Evolutionary conservation across 169 alveolate species (phyloP).

Genomic region (Plasmodium yoelii): DNA sequence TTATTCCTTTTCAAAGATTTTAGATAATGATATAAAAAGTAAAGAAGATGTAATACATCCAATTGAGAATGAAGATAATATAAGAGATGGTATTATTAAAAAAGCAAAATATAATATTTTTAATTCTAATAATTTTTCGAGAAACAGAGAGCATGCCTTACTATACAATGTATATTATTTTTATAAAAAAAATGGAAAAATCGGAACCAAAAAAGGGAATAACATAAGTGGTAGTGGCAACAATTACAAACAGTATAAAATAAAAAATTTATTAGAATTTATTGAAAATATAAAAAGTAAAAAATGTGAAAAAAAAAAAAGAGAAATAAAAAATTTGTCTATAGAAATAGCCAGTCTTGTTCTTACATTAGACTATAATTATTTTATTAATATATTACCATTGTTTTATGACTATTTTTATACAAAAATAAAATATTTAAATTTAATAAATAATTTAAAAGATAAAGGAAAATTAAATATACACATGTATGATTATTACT

Average conservation of each 20-base stretch:
- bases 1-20: not conserved
- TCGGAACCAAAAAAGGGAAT: not conserved
- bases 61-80: not conserved
- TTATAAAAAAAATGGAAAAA: constrained; percentile 11
- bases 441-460: not conserved
- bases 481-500: constrained; percentile 9
- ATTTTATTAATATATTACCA: constrained; percentile 34
- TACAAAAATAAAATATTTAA: constrained; percentile 7
- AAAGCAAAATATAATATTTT: not conserved
- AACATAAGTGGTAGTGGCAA: not conserved
- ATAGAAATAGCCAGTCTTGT: constrained; percentile 54
- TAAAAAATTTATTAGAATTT: constrained; percentile 32
- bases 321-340: constrained; percentile 24
- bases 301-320: constrained; percentile 1
- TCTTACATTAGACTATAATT: constrained; percentile 44
- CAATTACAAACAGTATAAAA: not conserved
- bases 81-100: not conserved
- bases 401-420: constrained; percentile 21
- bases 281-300: constrained; percentile 44
- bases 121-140: constrained; percentile 14
- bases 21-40: not conserved
- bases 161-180: constrained; percentile 29
- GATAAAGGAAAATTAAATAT: not conserved
- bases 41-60: not conserved
- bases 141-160: constrained; percentile 34